Base-by-base conservation (phyloP, 108 stramenopile genomes). In the Nannochloropsis oceanica region DNA sequence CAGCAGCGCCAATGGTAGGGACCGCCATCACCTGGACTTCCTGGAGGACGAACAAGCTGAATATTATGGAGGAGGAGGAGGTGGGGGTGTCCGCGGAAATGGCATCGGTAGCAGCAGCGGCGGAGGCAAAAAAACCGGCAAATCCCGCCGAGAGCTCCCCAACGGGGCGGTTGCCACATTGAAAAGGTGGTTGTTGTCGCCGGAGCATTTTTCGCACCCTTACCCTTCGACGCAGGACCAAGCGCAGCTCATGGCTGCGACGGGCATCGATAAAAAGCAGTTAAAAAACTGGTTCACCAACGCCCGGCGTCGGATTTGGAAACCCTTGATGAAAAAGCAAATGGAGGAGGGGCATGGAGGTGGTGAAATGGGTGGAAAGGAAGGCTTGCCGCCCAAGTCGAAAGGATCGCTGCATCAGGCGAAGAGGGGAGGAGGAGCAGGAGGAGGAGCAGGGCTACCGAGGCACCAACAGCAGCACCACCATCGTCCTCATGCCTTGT, bases 251-350 rank as follows among this genome's bases (percentile, higher is more conserved):
- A 95, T 95, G 96, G 94, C 94, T 84, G 93, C 94, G 90, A 96
- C 96, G 24, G 95, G 96, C 20, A 95, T 96, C 82, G 95, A 95
- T 85, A 95, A 95, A 87, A 95, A 95, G 89, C 96, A 96, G 87
- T 91, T 96, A 43, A 96, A 96, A 90, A 96, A 96, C 83, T 96
- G 96, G 96, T 96, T 96, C 85, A 96, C 96, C 73, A 96, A 96
- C 86, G 96, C 96, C 7, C 86, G 96, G 80, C 85, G 96, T 79
- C 89, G 96, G 89, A 96, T 96, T 90, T 96, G 96, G 96, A 96
- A 96, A 87, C 96, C 96, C 44, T 93, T 96, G 94, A 81, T 95
- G 84, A 95, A 94, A 90, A 94, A 94, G 83, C 94, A 95, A 90
- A 85, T 95, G 73, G 96, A 95, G 86, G 93, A 94, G 89, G n/a